Evolutionary conservation across 345 rosid genomes (phyloP), one percentile per base, ranked within the genome.

Genomic region (Syzygium grande): DNA sequence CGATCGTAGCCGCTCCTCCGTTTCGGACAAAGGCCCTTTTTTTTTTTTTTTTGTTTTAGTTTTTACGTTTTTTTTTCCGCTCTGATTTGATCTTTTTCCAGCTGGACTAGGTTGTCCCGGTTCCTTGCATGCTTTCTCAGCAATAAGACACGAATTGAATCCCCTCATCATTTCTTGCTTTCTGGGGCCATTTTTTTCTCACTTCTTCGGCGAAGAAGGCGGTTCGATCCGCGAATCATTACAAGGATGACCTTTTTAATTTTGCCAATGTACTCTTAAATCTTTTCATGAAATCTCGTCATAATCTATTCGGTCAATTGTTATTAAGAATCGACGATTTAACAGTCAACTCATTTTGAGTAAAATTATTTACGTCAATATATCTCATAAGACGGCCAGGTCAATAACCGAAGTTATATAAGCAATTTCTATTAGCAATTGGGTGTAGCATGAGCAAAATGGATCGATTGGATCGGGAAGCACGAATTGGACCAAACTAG

Each of bases 341-440:
- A 19, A 54, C 10, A 7, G 7, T 21, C 4, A 0, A 21, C 6
- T 52, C 19, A 5, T 22, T 56, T 55, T 55, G 2, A 55, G 27
- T 55, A 54, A 65, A 29, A 2, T 6, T 15, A 7, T 7, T 10
- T 0, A 6, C 0, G 1, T 63, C 0, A 65, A 9, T 1, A 0
- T 16, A 3, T 2, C 29, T 65, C 1, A 1, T 30, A 15, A 65
- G 7, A 7, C 0, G 0, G 3, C 8, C 3, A 1, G 4, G n/a
- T n/a, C 0, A 5, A 30, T 58, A 3, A 25, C 11, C 25, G 25
- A 3, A 63, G 11, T 1, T 0, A 0, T 7, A 3, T 65, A 4
- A 15, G 30, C 2, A 15, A 29, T n/a, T n/a, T 61, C 12, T 8
- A n/a, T 61, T 0, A 9, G 2, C 52, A 51, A 51, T 51, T 51